These are phyloP conservation scores for Alliaria petiolata DNA, from an alignment of 345 rosid genomes.

Conservation along the genomic window DNA sequence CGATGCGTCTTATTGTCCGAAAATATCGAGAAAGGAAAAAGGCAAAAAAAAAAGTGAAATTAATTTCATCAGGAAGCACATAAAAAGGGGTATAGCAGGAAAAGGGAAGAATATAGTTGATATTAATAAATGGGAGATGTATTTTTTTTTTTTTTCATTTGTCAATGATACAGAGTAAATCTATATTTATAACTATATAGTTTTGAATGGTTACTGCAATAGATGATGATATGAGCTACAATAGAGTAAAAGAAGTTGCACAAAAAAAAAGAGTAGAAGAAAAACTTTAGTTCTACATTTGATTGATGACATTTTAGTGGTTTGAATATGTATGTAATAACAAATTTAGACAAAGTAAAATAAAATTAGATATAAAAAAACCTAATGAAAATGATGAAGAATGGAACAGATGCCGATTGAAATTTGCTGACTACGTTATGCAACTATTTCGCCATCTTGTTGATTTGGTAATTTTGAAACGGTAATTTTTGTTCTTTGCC, in stretches of 20 bases:
- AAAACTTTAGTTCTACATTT: too few relatives aligned
- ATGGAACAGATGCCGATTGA: too few relatives aligned
- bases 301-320: background rate
- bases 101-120: background rate
- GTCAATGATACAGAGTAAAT: background rate
- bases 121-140: background rate
- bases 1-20: slow-evolving; percentile 24
- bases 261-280: too few relatives aligned
- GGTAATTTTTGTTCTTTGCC: background rate
- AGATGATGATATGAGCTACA: too few relatives aligned
- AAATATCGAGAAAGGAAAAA: background rate
- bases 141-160: background rate
- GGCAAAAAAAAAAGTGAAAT: background rate
- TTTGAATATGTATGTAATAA: background rate
- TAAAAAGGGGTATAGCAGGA: background rate
- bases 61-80: background rate
- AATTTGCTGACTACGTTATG: too few relatives aligned
- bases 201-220: too few relatives aligned
- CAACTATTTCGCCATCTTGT: background rate
- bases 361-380: too few relatives aligned
- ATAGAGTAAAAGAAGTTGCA: too few relatives aligned
- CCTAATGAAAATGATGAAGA: too few relatives aligned
- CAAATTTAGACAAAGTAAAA: too few relatives aligned
- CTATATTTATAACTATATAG: background rate
- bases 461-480: background rate